These are phyloP conservation scores for Lepidium africanum DNA, from an alignment of 345 rosid genomes.

Conservation along the genomic window DNA sequence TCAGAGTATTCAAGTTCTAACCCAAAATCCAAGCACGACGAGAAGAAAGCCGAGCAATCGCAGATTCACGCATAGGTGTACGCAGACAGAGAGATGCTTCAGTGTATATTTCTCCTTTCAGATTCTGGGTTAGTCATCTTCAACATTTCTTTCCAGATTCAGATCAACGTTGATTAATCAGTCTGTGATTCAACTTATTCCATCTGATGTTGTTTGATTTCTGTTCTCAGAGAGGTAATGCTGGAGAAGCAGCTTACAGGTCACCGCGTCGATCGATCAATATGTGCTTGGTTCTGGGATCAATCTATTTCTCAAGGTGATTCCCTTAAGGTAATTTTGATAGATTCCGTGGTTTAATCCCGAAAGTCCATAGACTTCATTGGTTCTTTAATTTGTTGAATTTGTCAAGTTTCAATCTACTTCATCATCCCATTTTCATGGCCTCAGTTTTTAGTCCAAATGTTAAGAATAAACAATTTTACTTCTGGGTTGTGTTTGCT, in stretches of 20 bases:
- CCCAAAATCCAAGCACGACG: not conserved
- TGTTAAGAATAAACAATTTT: not conserved
- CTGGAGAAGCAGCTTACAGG: constrained; percentile 97
- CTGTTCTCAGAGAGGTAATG: constrained; percentile 68
- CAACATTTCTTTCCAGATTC: not conserved
- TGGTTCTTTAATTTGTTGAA: not conserved
- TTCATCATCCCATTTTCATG: not conserved
- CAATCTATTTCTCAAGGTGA: constrained; percentile 61
- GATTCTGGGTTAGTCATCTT: constrained; percentile 67
- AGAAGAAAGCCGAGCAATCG: not conserved
- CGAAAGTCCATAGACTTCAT: not conserved
- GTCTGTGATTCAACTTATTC: not conserved
- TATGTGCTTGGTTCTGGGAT: constrained; percentile 97
- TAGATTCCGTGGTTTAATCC: not conserved
- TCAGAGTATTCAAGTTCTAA: not conserved
- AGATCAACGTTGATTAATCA: not conserved
- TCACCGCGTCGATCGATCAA: constrained; percentile 87
- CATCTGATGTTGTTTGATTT: not conserved
- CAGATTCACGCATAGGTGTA: not conserved
- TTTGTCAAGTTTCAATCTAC: not conserved
- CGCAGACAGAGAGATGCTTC: constrained; percentile 53
- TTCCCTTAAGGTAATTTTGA: constrained; percentile 52
- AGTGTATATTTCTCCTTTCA: constrained; percentile 89
- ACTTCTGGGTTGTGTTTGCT: not conserved
- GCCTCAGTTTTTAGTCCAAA: not conserved